Evolutionary conservation across 2,329 filamentous ascomycete genomes (phyloP), one percentile per base, ranked within the genome.

Genomic region (Thelonectria blattea): DNA sequence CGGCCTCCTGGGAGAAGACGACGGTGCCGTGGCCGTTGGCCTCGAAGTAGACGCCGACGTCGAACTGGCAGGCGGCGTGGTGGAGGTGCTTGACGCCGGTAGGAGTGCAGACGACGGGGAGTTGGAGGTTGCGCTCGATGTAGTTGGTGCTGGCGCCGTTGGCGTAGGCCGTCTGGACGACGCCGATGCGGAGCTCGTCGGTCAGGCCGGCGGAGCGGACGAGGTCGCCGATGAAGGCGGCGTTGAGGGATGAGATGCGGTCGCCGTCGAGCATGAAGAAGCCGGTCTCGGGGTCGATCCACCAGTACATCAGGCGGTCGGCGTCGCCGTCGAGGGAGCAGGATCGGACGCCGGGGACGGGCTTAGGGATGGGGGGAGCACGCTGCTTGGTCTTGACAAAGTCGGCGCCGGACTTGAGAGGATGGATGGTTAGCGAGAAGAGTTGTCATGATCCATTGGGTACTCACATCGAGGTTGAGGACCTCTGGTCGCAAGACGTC

Each of bases 81-180:
- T 99, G 95, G 64, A 99, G 85, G 78, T 97, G 91, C 83, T 99
- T 99, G 63, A 99, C 95, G 67, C 95, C 95, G 1, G 95, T 99
- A 14, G 92, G 89, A 1, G 95, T 98, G 83, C 91, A 97, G 60
- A 96, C 89, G 20, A 97, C 92, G 50, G 93, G 93, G 43, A 99
- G 87, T 72, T 91, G 90, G 57, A 98, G 85, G 65, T 91, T 90
- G 75, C 95, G 91, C 74, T 92, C 87, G 56, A 99, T 91, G 77
- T 97, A 98, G 71, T 91, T 89, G 34, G 95, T 98, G 74, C 92
- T 94, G 22, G 94, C 91, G 51, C 95, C 95, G 76, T 99, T 99
- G 75, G 95, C 95, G 75, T 99, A 99, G 18, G 95, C 95, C 1
- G 95, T 99, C 79, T 99, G 95, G 12, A 99, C 91, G 54, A 99